Base-by-base conservation (phyloP, 2,329 filamentous ascomycete genomes). In the Torrubiellomyces zombiae region DNA sequence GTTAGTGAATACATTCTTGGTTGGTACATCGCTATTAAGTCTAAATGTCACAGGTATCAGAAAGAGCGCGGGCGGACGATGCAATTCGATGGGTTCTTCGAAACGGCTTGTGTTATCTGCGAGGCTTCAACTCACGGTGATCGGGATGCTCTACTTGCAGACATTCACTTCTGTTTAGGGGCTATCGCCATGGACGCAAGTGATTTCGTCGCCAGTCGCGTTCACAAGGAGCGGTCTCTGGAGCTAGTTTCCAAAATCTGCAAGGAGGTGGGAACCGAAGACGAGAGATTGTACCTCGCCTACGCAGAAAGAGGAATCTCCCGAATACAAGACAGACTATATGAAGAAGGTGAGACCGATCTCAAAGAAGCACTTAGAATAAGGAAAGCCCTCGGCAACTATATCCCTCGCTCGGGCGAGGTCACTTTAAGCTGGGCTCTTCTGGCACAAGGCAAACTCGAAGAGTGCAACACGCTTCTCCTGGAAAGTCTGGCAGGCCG, bases 231-330 rank as follows among this genome's bases (percentile, higher is more conserved):
- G 14, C 12, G 16, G 3, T 29, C 27, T 12, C 23, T 32, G 7
- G 27, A 32, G 24, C 16, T 32, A 7, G 27, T 32, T 7, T 22
- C n/a, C 14, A 18, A 21, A 14, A 29, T 32, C 7, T 32, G 30
- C 19, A 20, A 27, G 12, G 19, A 23, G 17, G 16, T 27, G 15
- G 27, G 22, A 3, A 15, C 16, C 9, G 24, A 15, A 15, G 30
- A 32, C 17, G 30, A 32, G 24, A 21, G 30, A 25, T 14, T 32
- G 8, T 32, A 32, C 16, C 27, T 32, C 4, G 30, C 30, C 12
- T 29, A 23, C 13, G 30, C 30, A 16, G 27, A 32, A 20, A 24
- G 30, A 23, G 27, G 18, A 5, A 29, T 32, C 16, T 23, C 30
- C 6, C 30, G 30, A 16, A 32, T 16, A 4, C 25, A 32, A 15